Conservation (phyloP, 805 yeast species). For the Spathaspora gorwiae region DNA sequence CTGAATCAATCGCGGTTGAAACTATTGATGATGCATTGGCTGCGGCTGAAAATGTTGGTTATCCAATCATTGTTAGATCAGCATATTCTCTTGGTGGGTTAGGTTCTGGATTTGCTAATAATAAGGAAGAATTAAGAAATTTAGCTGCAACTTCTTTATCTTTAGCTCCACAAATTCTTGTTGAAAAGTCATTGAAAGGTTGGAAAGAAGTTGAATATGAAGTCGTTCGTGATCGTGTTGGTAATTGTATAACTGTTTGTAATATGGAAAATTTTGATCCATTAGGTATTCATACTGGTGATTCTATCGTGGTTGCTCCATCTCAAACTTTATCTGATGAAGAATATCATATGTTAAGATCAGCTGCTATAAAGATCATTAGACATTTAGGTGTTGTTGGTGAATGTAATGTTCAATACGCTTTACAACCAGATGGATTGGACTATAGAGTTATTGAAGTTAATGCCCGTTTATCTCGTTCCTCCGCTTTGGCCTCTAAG, state of each 20-base stretch:
- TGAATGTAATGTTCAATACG: constrained; percentile 97
- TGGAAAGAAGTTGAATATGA: constrained; percentile 99
- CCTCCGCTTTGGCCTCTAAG: constrained; percentile 96
- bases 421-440: constrained; percentile 90
- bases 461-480: constrained; percentile 93
- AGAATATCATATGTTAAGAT: constrained; percentile 95
- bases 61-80: constrained; percentile 95
- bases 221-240: constrained; percentile 94
- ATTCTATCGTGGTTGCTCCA: constrained; percentile 97
- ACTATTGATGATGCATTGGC: constrained; percentile 85
- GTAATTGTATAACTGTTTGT: constrained; percentile 97
- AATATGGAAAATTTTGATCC: constrained; percentile 99
- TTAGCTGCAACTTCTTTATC: constrained; percentile 86
- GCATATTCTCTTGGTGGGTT: constrained; percentile 97
- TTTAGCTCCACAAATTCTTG: constrained; percentile 89
- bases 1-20: constrained; percentile 93
- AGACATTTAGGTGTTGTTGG: constrained; percentile 98
- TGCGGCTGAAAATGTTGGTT: constrained; percentile 88
- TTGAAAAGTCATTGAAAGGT: constrained; percentile 95
- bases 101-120: constrained; percentile 94
- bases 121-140: constrained; percentile 76
- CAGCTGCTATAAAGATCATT: constrained; percentile 95
- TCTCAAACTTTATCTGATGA: constrained; percentile 96
- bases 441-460: constrained; percentile 97
- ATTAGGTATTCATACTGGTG: constrained; percentile 97